These are phyloP conservation scores for Guyanaporus albipodus DNA, from an alignment of 768 basidiomycete genomes.

Conservation along the genomic window DNA sequence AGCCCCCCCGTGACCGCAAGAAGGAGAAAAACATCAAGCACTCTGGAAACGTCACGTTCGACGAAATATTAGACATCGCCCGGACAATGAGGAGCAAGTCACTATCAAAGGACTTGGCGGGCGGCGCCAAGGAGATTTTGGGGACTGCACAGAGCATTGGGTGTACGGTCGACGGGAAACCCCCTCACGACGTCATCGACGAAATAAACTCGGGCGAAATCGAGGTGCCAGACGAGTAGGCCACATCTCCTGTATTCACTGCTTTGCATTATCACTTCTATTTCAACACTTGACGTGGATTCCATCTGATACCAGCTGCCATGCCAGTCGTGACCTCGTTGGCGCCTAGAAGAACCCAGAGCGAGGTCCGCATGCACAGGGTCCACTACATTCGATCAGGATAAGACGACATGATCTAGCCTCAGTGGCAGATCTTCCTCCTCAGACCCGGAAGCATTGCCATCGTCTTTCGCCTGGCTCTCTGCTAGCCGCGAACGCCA, in stretches of 20 bases:
- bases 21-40: constrained; percentile 99
- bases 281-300: constrained; percentile 4
- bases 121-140: constrained; percentile 94
- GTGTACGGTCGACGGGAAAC: constrained; percentile 92
- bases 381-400: not conserved
- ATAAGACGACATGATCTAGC: constrained; percentile 6
- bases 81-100: constrained; percentile 96
- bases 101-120: constrained; percentile 85
- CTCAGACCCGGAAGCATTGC: constrained; percentile 6
- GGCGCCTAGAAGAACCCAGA: not conserved
- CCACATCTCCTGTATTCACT: constrained; percentile 19
- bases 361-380: too few relatives aligned
- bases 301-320: too few relatives aligned
- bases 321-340: too few relatives aligned
- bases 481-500: constrained; percentile 30
- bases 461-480: constrained; percentile 9
- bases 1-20: constrained; percentile 98
- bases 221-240: constrained; percentile 83
- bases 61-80: constrained; percentile 93
- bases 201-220: constrained; percentile 80
- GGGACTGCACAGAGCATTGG: constrained; percentile 97
- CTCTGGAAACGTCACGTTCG: constrained; percentile 86
- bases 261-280: constrained; percentile 8
- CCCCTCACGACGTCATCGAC: constrained; percentile 91
- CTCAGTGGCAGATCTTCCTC: constrained; percentile 14